Base-by-base conservation (phyloP, 768 basidiomycete species). In the Steccherinum ochraceum region DNA sequence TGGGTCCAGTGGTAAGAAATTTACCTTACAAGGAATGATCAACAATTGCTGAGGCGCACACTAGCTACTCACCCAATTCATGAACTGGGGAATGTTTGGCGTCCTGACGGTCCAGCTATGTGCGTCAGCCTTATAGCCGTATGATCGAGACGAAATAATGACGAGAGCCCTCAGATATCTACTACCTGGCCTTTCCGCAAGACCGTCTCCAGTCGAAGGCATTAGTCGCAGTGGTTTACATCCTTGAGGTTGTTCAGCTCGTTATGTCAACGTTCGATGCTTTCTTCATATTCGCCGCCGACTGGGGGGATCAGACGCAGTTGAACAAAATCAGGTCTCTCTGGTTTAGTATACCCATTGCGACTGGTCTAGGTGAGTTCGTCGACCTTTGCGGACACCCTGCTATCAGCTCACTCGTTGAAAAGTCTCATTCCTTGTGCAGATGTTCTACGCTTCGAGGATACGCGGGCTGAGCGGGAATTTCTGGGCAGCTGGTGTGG, bases 161-260 rank as follows among this genome's bases (percentile, higher is more conserved):
- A n/a, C n/a, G n/a, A n/a, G n/a, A n/a, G n/a, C n/a, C n/a, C n/a
- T n/a, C 16, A 54, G 54, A 56, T 39, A 23, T 56, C 12, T 56
- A 52, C 48, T 47, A 56, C 35, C 7, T 56, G 5, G 40, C 54
- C 7, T 56, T 56, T 24, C 54, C 54, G 11, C 26, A 45, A 13
- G 54, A 56, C 40, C 12, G 42, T 18, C 20, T 19, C 21, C 10
- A 40, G 10, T 47, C 40, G 2, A 48, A 56, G 18, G n/a, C 24
- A 2, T 23, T 52, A n/a, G 35, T 39, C 11, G 11, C n/a, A n/a
- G 11, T 11, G 11, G n/a, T 26, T 18, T 46, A 23, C 24, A 26
- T 18, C 18, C 24, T 46, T n/a, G 45, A 46, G 18, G 13, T 26
- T 16, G 16, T 46, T 18, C 45, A 46, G 23, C 20, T 24, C 16